Conservation (phyloP, 2,329 filamentous ascomycete genomes). For the Cercospora berteroae region DNA sequence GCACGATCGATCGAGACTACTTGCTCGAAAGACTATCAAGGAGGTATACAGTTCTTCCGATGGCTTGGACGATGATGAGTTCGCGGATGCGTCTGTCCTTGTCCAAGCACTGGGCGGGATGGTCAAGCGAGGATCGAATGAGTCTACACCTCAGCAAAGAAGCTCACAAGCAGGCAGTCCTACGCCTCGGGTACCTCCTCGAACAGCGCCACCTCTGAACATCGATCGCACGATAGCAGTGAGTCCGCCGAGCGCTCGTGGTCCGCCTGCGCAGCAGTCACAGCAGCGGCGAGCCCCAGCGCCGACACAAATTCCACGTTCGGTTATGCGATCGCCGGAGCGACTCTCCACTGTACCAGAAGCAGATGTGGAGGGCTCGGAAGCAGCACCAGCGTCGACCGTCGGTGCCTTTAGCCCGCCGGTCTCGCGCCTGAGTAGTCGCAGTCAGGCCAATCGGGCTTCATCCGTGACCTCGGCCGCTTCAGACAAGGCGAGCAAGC, state of each 20-base stretch:
- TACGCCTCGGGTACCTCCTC: constrained; percentile 10
- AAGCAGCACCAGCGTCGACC: constrained; percentile 16
- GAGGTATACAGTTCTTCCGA: constrained; percentile 90
- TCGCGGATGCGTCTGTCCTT: constrained; percentile 83
- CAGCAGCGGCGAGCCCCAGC: constrained; percentile 1
- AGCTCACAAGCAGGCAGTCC: constrained; percentile 14
- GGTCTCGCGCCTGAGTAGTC: constrained; percentile 31
- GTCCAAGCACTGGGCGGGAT: constrained; percentile 84
- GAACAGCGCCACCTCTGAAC: constrained; percentile 1
- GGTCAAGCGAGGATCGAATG: constrained; percentile 68
- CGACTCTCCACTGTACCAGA: constrained; percentile 37
- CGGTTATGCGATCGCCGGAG: constrained; percentile 30
- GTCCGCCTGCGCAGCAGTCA: constrained; percentile 4
- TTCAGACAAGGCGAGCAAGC: constrained; percentile 38
- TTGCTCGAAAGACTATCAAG: constrained; percentile 79
- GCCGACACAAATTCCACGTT: constrained; percentile 12
- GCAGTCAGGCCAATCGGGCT: constrained; percentile 24
- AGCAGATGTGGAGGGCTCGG: constrained; percentile 24
- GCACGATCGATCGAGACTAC: constrained; percentile 66
- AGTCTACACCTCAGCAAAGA: constrained; percentile 31
- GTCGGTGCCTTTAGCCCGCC: constrained; percentile 21
- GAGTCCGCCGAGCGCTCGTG: constrained; percentile 26
- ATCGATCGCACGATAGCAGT: constrained; percentile 38
- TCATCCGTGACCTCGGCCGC: constrained; percentile 27
- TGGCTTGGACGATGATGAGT: constrained; percentile 93